A percentile compares a stretch with the other conserved stretches of the same genome.
phyloP scores from a whole-genome alignment of 2,329 filamentous ascomycete species.

The Ophiostoma populinum region DNA sequence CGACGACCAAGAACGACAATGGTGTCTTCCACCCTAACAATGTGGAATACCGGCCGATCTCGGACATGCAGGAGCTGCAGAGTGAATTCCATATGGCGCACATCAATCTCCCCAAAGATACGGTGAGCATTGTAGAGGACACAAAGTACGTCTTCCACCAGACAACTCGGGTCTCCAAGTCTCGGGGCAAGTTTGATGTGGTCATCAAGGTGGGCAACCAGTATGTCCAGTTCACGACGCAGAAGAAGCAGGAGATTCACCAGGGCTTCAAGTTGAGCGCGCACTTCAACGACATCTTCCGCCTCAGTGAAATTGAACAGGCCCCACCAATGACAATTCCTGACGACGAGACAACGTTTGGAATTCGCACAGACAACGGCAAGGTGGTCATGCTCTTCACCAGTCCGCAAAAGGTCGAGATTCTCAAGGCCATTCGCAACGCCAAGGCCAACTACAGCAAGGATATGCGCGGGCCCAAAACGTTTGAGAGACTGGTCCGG shows the following conservation, averaged over 20 bases:
- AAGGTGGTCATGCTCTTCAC: constrained; percentile 59
- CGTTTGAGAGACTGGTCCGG: constrained; percentile 46
- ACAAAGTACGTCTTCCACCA: constrained; percentile 48
- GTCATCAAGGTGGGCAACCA: constrained; percentile 51
- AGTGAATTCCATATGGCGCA: constrained; percentile 49
- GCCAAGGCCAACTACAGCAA: constrained; percentile 49
- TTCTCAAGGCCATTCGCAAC: constrained; percentile 43
- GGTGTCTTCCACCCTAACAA: constrained; percentile 47
- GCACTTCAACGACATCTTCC: constrained; percentile 53
- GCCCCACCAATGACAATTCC: constrained; percentile 45
- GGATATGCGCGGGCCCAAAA: constrained; percentile 40
- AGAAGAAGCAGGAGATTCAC: constrained; percentile 50
- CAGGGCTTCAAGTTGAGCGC: constrained; percentile 43
- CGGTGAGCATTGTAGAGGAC: constrained; percentile 50
- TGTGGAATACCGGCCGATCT: constrained; percentile 47
- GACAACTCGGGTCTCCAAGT: constrained; percentile 47
- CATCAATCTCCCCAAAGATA: constrained; percentile 51
- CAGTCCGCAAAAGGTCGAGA: constrained; percentile 44
- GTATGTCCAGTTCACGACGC: constrained; percentile 52
- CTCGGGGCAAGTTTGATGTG: constrained; percentile 54
- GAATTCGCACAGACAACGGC: constrained; percentile 48
- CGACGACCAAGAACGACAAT: constrained; percentile 40
- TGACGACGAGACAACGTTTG: constrained; percentile 51
- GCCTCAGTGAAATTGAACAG: constrained; percentile 50
- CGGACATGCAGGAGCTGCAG: constrained; percentile 48